These are phyloP conservation scores for Heterobasidion irregulare DNA, from an alignment of 1,284 basidiomycete genomes.

Conservation along the genomic window DNA sequence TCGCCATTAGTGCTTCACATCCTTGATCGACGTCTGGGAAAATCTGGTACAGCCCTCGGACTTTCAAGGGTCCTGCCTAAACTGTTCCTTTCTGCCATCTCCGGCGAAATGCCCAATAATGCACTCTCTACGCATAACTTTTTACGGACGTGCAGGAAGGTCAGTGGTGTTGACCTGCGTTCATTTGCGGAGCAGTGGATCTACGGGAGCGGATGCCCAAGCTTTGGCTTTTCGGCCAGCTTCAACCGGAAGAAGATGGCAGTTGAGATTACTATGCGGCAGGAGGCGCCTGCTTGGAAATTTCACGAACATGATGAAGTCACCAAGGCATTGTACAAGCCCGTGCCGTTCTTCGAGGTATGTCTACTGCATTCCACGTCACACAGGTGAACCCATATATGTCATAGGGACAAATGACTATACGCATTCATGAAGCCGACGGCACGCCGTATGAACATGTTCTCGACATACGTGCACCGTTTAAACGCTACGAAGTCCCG, in stretches of 20 bases:
- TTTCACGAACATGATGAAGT: conserved; percentile 63
- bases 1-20: conserved; percentile 94
- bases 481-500: conserved; percentile 93
- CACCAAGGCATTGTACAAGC: conserved; percentile 65
- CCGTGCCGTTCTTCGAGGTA: conserved; percentile 84
- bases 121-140: conserved; percentile 87
- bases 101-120: conserved; percentile 84
- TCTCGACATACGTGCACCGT: conserved; percentile 79
- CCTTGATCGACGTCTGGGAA: conserved; percentile 87
- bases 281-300: conserved; percentile 75
- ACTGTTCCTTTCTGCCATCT: conserved; percentile 90
- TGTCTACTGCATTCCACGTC: conserved; percentile 8
- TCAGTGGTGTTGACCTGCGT: conserved; percentile 85
- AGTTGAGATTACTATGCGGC: conserved; percentile 91
- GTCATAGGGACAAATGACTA: conserved; percentile 87
- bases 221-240: conserved; percentile 82
- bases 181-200: conserved; percentile 98
- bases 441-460: conserved; percentile 99
- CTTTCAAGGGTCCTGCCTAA: conserved; percentile 93
- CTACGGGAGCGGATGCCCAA: conserved; percentile 93
- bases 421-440: conserved; percentile 98
- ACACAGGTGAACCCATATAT: conserved; percentile 8
- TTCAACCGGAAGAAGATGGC: conserved; percentile 99
- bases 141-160: conserved; percentile 87
- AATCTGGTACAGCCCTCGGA: conserved; percentile 92